These are phyloP conservation scores for Postia placenta DNA, from an alignment of 768 basidiomycete species.

Conservation along the genomic window DNA sequence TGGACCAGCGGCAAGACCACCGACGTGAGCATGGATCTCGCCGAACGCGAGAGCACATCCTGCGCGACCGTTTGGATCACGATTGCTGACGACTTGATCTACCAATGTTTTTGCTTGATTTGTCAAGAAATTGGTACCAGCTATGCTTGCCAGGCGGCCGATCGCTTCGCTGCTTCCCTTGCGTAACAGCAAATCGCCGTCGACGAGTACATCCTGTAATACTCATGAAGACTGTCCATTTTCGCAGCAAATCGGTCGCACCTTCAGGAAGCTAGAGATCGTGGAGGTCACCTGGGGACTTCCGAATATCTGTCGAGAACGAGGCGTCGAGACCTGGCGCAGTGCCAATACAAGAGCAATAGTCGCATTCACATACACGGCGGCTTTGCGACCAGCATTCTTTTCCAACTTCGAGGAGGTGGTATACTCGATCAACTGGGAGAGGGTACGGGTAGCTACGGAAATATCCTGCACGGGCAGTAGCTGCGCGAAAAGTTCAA, in stretches of 20 bases:
- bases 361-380: conserved; percentile 74
- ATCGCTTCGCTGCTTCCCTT: conserved; percentile 82
- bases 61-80: conserved; percentile 86
- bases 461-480: conserved; percentile 71
- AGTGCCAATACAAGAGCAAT: conserved; percentile 71
- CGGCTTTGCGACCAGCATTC: conserved; percentile 82
- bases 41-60: conserved; percentile 93
- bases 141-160: conserved; percentile 79
- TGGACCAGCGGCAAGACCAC: conserved; percentile 91
- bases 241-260: conserved; percentile 23
- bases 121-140: conserved; percentile 79
- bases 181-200: conserved; percentile 73
- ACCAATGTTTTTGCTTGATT: conserved; percentile 86
- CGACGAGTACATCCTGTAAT: conserved; percentile 67
- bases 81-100: conserved; percentile 90
- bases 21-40: conserved; percentile 86
- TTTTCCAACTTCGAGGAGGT: conserved; percentile 78
- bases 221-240: not conserved
- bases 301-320: conserved; percentile 59
- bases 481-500: conserved; percentile 79
- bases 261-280: conserved; percentile 75
- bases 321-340: conserved; percentile 43
- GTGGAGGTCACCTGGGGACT: conserved; percentile 52
- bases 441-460: conserved; percentile 47
- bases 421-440: conserved; percentile 56